Evolutionary conservation across 2,329 filamentous ascomycete genomes (phyloP), one percentile per base, ranked within the genome.

Genomic region (Dothistroma pini): DNA sequence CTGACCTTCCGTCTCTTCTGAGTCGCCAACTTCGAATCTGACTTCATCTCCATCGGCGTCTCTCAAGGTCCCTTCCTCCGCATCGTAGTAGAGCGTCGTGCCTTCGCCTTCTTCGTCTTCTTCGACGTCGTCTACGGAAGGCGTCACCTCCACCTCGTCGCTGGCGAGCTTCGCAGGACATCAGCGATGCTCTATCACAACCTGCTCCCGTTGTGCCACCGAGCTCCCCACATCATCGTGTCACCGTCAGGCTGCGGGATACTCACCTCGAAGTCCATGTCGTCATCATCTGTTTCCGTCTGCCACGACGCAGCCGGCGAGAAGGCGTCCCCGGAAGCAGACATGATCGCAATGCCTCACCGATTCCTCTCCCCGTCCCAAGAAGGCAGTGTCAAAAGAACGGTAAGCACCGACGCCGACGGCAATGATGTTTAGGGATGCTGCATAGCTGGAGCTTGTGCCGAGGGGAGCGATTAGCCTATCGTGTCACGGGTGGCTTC

Each of bases 251-350:
- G 25, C 55, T 35, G n/a, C 51, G 22, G n/a, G 19, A 25, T n/a
- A 22, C 61, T 58, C 62, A 73, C 71, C 68, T 81, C 75, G 72
- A 78, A 81, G 64, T 82, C 80, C 76, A 81, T 80, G 72, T 82
- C 80, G 74, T 83, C 80, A 75, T 80, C 77, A 66, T 69, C 68
- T n/a, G 60, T 61, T n/a, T 67, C 63, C 32, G 66, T 68, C 54
- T 66, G 63, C 67, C 66, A 68, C 14, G 62, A 66, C 31, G 54
- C 56, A 34, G 57, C 55, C 16, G 63, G 65, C 19, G 65, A 64
- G 32, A 65, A 61, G 25, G 44, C 57, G 38, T 65, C 56, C 38
- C 58, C 38, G 11, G 58, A 58, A 9, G 58, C 48, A 14, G 63
- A 63, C 60, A 63, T 65, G 25, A 25, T 55, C 9, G 14, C 16